Base-by-base conservation (phyloP, 305 asterid genomes). In the Caryopteris hybrid region DNA sequence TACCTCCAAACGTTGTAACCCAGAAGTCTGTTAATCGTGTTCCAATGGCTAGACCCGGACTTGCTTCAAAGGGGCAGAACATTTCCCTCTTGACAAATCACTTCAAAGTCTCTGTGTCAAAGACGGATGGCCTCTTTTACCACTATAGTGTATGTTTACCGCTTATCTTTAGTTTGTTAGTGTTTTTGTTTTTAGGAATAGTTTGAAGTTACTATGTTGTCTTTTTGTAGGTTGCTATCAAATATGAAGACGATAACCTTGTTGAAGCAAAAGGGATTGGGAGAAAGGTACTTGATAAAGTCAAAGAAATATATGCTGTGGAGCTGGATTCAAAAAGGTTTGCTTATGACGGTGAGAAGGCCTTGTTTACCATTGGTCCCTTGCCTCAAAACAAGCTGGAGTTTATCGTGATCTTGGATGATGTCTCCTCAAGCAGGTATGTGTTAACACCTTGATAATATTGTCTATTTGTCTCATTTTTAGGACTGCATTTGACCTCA, bases 291-390 rank as follows among this genome's bases (percentile, higher is more conserved):
- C 63, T 90, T 0, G 88, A 88, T 1, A 80, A 78, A 67, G 78
- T 90, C 5, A 78, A 82, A 1, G 83, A 80, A 4, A 86, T 89
- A 0, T 90, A 90, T 68, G 43, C 22, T 8, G 2, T 74, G 2
- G 95, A 90, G 76, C 74, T 88, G 4, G 77, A 64, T 25, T 80
- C 84, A 0, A 86, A 83, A 13, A 71, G 74, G 9, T 86, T 88
- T 47, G 97, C 96, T 0, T 88, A 88, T 61, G 95, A 90, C 69
- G 95, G 95, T 4, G 93, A 87, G 69, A 86, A 83, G 67, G 82
- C 81, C 61, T 63, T 90, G 69, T 90, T 88, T 65, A 90, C 95
- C 0, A 48, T 88, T 43, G 96, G 97, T 33, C 33, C 95, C 12
- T 65, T 90, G 60, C 97, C 97, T 2, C 72, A 61, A 7, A 86